phyloP scores from a whole-genome alignment of 202 grass and related monocot species.

The Zoysia matrella region DNA sequence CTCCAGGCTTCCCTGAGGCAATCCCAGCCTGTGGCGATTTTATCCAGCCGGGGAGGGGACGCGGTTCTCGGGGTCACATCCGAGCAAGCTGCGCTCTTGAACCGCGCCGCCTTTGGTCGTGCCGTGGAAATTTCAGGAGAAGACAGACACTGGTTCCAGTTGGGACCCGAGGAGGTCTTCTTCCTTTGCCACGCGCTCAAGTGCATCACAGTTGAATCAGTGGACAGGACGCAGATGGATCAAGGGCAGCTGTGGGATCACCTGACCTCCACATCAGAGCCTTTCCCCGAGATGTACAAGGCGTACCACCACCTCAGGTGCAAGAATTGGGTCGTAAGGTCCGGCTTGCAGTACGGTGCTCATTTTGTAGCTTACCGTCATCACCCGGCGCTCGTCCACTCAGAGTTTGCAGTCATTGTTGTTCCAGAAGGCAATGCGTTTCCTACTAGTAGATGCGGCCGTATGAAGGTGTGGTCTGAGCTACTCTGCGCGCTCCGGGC shows the following conservation, averaged over 20 bases:
- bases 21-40: background rate
- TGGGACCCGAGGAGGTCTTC: conserved; percentile 69
- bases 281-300: conserved; percentile 67
- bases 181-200: conserved; percentile 55
- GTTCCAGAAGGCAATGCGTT: conserved; percentile 35
- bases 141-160: conserved; percentile 58
- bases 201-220: conserved; percentile 47
- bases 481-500: conserved; percentile 44
- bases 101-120: conserved; percentile 47
- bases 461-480: conserved; percentile 53
- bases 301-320: conserved; percentile 64
- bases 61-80: conserved; percentile 22
- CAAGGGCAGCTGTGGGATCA: conserved; percentile 53
- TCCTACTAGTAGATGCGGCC: background rate
- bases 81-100: conserved; percentile 36
- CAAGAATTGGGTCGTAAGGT: conserved; percentile 78
- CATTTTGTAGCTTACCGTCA: conserved; percentile 79
- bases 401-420: conserved; percentile 63
- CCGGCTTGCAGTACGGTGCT: conserved; percentile 58
- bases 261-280: conserved; percentile 38
- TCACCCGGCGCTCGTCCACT: conserved; percentile 72
- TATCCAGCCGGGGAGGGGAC: background rate
- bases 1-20: conserved; percentile 45
- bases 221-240: background rate
- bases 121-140: conserved; percentile 18